Conservation (phyloP, 805 yeast genomes). For the Suhomyces prunicola region DNA sequence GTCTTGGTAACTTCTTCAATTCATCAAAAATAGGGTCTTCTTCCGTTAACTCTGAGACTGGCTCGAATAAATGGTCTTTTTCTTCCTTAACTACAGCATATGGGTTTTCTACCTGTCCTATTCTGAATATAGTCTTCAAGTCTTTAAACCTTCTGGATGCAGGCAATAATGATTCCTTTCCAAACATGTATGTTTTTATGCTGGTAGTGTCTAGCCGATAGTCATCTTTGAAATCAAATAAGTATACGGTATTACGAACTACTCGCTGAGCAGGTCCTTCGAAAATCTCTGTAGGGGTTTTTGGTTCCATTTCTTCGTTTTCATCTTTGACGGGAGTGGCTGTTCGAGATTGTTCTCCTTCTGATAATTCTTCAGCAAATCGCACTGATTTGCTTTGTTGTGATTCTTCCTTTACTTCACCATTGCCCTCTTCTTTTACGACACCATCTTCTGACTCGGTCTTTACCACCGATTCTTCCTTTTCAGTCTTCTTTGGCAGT, state of each 20-base stretch:
- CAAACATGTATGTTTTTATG: constrained; percentile 49
- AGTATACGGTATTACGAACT: constrained; percentile 50
- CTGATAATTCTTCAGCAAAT: constrained; percentile 3
- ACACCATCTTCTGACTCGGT: not conserved
- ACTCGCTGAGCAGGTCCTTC: constrained; percentile 72
- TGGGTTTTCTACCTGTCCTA: constrained; percentile 38
- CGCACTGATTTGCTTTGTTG: constrained; percentile 1
- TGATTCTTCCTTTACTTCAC: constrained; percentile 5
- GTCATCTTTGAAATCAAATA: constrained; percentile 47
- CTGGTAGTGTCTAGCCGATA: constrained; percentile 23
- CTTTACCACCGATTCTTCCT: not conserved
- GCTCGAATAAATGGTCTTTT: constrained; percentile 31
- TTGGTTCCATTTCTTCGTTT: not conserved
- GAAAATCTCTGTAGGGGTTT: constrained; percentile 20
- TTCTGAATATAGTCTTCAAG: constrained; percentile 48
- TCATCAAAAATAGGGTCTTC: constrained; percentile 41
- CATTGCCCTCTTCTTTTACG: constrained; percentile 11
- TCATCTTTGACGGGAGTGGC: not conserved
- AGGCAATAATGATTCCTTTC: constrained; percentile 52
- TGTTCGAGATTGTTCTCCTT: not conserved
- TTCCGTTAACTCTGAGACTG: constrained; percentile 33
- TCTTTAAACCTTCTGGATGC: constrained; percentile 53
- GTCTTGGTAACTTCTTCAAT: constrained; percentile 50
- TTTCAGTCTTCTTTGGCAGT: not conserved
- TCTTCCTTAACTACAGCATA: constrained; percentile 33